A percentile compares a stretch with the other conserved stretches of the same genome.
phyloP scores from a whole-genome alignment of 164 flowering plant genomes.

The Pachysandra terminalis region DNA sequence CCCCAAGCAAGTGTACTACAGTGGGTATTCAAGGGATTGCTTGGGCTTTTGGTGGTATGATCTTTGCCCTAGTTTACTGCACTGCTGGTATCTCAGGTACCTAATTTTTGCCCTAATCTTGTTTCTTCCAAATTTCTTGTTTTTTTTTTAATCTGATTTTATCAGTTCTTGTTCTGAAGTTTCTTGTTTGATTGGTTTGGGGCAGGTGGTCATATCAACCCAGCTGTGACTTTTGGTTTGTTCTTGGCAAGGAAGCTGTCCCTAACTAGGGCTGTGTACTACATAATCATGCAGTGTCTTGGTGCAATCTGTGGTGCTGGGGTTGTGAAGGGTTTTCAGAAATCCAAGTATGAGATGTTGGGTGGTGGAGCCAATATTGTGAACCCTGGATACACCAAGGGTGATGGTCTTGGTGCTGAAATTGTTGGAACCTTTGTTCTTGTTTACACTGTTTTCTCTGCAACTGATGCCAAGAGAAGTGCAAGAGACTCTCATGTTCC shows the following conservation, averaged over 20 bases:
- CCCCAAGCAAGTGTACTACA: conserved; percentile 22
- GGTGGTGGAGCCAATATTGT: conserved; percentile 24
- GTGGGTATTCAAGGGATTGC: conserved; percentile 36
- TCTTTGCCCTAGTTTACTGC: conserved; percentile 33
- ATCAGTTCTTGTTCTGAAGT: neutral
- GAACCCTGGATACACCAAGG: conserved; percentile 17
- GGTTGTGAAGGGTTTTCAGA: conserved; percentile 54
- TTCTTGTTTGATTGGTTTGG: neutral
- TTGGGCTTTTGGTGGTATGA: conserved; percentile 38
- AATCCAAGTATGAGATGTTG: conserved; percentile 12
- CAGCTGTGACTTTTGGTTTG: conserved; percentile 36
- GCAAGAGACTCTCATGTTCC: conserved; percentile 24
- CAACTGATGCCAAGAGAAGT: conserved; percentile 23
- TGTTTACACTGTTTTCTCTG: conserved; percentile 75
- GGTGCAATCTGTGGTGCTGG: conserved; percentile 73
- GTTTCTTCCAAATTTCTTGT: neutral
- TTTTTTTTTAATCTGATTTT: neutral
- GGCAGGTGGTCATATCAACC: conserved; percentile 36
- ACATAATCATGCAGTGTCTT: conserved; percentile 70
- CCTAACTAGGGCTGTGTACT: conserved; percentile 15
- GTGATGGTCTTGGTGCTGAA: conserved; percentile 70
- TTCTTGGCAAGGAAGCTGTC: conserved; percentile 20
- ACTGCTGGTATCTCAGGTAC: conserved; percentile 33
- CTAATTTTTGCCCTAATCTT: neutral
- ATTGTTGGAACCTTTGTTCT: conserved; percentile 70